A percentile compares a stretch with the other conserved stretches of the same genome.
Evolutionary conservation across 2,329 filamentous ascomycete genomes (phyloP).

Genomic region (Zopfia rhizophila): DNA sequence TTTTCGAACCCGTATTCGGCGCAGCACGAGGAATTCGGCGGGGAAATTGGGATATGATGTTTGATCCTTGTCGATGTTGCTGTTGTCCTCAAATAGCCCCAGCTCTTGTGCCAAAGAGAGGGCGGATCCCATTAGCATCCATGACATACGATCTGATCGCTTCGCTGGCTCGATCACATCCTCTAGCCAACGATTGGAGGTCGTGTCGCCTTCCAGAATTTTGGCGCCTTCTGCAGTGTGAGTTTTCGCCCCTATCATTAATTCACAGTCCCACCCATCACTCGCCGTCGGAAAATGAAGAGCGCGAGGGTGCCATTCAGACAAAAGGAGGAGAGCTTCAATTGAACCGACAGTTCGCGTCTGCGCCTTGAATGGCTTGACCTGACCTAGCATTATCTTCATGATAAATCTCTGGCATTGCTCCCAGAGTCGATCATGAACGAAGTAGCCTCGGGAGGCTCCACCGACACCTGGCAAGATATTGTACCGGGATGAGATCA

Average conservation of each 20-base stretch:
- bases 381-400: slow-evolving; percentile 59
- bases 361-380: slow-evolving; percentile 56
- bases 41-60: slow-evolving; percentile 46
- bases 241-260: slow-evolving; percentile 56
- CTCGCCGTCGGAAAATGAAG: slow-evolving; percentile 59
- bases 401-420: slow-evolving; percentile 59
- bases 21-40: slow-evolving; percentile 36
- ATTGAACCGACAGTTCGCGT: slow-evolving; percentile 56
- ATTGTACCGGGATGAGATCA: slow-evolving; percentile 59
- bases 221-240: slow-evolving; percentile 48
- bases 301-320: slow-evolving; percentile 62
- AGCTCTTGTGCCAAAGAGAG: slow-evolving; percentile 59
- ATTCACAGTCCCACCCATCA: slow-evolving; percentile 60
- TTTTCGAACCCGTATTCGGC: slow-evolving; percentile 1
- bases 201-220: slow-evolving; percentile 1
- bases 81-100: slow-evolving; percentile 53
- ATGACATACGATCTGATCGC: slow-evolving; percentile 63
- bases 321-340: slow-evolving; percentile 59
- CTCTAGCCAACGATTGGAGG: slow-evolving; percentile 52
- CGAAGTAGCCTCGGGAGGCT: slow-evolving; percentile 56
- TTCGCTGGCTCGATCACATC: slow-evolving; percentile 60
- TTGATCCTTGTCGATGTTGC: slow-evolving; percentile 48
- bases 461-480: slow-evolving; percentile 19
- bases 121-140: slow-evolving; percentile 62
- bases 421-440: slow-evolving; percentile 60